Conservation (phyloP, 352 stramenopile genomes). For the Pythium apleroticum region DNA sequence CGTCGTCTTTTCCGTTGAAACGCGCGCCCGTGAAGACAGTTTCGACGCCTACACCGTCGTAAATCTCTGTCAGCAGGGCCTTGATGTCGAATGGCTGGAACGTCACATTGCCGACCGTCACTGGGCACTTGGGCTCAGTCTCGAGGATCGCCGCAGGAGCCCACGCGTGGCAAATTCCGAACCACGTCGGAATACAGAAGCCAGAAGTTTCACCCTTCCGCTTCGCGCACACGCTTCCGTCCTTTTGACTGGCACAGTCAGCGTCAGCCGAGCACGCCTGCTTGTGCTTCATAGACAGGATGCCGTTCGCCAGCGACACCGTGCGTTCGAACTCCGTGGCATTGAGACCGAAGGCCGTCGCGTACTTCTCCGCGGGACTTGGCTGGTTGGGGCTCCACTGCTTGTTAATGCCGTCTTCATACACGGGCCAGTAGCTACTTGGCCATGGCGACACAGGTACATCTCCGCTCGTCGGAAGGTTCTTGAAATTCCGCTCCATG, state of each 20-base stretch:
- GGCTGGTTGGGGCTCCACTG: constrained; percentile 27
- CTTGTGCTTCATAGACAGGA: not conserved
- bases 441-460: constrained; percentile 36
- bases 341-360: constrained; percentile 16
- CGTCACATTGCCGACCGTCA: constrained; percentile 18
- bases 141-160: constrained; percentile 24
- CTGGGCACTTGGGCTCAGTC: constrained; percentile 21
- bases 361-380: constrained; percentile 22
- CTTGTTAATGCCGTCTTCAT: constrained; percentile 66
- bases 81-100: constrained; percentile 31
- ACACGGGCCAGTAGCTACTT: constrained; percentile 69
- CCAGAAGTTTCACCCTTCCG: constrained; percentile 8
- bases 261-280: not conserved
- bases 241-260: constrained; percentile 13
- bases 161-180: constrained; percentile 30
- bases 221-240: constrained; percentile 25
- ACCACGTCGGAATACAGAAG: constrained; percentile 27
- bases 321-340: constrained; percentile 2
- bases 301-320: constrained; percentile 16
- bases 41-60: constrained; percentile 20
- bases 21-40: constrained; percentile 21
- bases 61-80: constrained; percentile 24
- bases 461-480: constrained; percentile 5
- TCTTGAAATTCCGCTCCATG: constrained; percentile 17
- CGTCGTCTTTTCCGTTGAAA: constrained; percentile 21